Evolutionary conservation across 1,139 yeast species (phyloP).

Genomic region (Candida buenavistaensis): DNA sequence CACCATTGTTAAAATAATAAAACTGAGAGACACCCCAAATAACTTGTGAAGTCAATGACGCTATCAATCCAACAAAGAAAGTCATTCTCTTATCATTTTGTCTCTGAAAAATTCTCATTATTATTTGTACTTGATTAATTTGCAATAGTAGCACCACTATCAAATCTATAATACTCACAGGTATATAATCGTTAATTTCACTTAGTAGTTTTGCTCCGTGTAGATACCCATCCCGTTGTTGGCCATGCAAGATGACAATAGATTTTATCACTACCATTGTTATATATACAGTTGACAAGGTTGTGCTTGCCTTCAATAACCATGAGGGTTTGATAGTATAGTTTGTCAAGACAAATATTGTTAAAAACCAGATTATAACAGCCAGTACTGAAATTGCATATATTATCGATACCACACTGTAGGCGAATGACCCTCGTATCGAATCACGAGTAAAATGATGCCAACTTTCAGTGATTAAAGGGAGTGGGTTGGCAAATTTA

Average conservation of each 20-base stretch:
- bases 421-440: constrained; percentile 47
- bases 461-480: constrained; percentile 45
- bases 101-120: constrained; percentile 70
- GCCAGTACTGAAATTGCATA: constrained; percentile 66
- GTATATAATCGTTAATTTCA: constrained; percentile 45
- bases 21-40: constrained; percentile 72
- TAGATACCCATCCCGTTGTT: constrained; percentile 56
- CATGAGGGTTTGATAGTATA: constrained; percentile 55
- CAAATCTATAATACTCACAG: constrained; percentile 62
- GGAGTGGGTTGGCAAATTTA: constrained; percentile 31
- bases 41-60: constrained; percentile 60
- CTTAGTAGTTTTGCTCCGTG: constrained; percentile 53
- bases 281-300: constrained; percentile 55
- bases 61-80: constrained; percentile 57
- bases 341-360: constrained; percentile 63
- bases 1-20: constrained; percentile 30
- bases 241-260: constrained; percentile 43
- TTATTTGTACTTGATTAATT: constrained; percentile 73
- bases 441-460: constrained; percentile 27
- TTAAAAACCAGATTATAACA: constrained; percentile 63
- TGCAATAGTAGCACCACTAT: constrained; percentile 61
- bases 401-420: constrained; percentile 59
- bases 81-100: constrained; percentile 69
- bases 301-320: constrained; percentile 45
- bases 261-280: constrained; percentile 50